These are phyloP conservation scores for Cephalotrichum gorgonifer DNA, from an alignment of 2,329 filamentous ascomycete species.

Conservation along the genomic window DNA sequence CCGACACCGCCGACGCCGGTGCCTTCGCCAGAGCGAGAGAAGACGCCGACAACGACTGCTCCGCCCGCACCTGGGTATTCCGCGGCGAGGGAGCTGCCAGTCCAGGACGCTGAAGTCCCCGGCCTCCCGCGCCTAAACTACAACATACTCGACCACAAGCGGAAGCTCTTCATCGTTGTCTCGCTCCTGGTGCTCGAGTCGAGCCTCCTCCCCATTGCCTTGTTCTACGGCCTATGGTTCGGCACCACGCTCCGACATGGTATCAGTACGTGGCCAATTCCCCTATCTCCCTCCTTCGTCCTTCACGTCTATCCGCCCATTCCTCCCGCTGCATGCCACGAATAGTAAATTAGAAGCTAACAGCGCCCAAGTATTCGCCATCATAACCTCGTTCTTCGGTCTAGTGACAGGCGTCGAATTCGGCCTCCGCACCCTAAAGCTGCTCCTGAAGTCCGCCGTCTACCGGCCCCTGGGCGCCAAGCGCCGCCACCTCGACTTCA, in stretches of 20 bases:
- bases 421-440: conserved; percentile 33
- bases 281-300: neutral
- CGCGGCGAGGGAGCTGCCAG: neutral
- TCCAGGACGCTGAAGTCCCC: neutral
- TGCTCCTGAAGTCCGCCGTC: conserved; percentile 36
- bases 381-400: conserved; percentile 45
- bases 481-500: conserved; percentile 39
- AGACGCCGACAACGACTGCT: too few relatives aligned
- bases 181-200: conserved; percentile 14
- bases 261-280: conserved; percentile 4
- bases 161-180: conserved; percentile 13
- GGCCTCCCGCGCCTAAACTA: conserved; percentile 9
- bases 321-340: too few relatives aligned
- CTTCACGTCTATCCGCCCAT: too few relatives aligned
- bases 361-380: conserved; percentile 32
- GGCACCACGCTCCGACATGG: conserved; percentile 14
- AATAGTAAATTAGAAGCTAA: neutral
- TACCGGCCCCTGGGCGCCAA: conserved; percentile 38
- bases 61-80: too few relatives aligned
- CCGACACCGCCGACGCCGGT: too few relatives aligned
- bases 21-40: too few relatives aligned
- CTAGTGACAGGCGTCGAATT: conserved; percentile 45
- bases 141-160: conserved; percentile 14
- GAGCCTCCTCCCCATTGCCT: conserved; percentile 31
- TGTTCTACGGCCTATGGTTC: conserved; percentile 40